Percentiles rank a stretch among this genome's conserved stretches.
These are phyloP conservation scores for Stereum hirsutum DNA, from an alignment of 1,284 basidiomycete genomes.

Conservation along the genomic window DNA sequence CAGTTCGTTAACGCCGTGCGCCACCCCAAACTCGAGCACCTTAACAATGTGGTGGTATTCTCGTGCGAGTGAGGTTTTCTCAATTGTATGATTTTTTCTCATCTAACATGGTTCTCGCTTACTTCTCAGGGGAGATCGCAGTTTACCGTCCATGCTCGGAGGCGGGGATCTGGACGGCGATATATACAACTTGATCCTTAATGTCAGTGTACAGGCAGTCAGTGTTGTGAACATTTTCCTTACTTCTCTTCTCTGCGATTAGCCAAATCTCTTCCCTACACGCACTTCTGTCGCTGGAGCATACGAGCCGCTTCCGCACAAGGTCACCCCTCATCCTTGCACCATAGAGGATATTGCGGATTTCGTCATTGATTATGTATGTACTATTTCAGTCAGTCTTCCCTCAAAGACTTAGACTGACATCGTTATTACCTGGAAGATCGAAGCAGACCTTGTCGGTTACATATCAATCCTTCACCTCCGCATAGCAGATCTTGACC, in stretches of 20 bases:
- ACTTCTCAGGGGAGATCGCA: constrained; percentile 35
- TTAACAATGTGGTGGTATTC: constrained; percentile 52
- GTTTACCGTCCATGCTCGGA: constrained; percentile 51
- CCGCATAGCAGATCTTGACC: no score
- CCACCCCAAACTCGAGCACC: constrained; percentile 38
- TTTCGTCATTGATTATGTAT: constrained; percentile 69
- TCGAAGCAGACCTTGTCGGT: no score
- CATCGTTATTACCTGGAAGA: no score
- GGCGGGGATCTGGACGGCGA: constrained; percentile 61
- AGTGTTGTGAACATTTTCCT: no score
- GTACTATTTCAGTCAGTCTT: no score
- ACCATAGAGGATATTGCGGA: constrained; percentile 65
- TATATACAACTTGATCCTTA: constrained; percentile 24
- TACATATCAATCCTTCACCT: no score
- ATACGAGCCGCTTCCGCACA: constrained; percentile 42
- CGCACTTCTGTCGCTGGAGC: constrained; percentile 30
- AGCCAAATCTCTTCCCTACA: no score
- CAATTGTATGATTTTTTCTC: not conserved
- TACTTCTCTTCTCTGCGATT: no score
- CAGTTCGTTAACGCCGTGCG: constrained; percentile 54
- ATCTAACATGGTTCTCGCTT: not conserved
- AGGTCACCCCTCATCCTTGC: constrained; percentile 39
- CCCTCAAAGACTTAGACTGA: no score
- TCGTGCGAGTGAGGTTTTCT: constrained; percentile 22
- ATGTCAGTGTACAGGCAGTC: constrained; percentile 24